Conservation (phyloP, 495 filamentous ascomycete species). For the Wilcoxina mikolae region DNA sequence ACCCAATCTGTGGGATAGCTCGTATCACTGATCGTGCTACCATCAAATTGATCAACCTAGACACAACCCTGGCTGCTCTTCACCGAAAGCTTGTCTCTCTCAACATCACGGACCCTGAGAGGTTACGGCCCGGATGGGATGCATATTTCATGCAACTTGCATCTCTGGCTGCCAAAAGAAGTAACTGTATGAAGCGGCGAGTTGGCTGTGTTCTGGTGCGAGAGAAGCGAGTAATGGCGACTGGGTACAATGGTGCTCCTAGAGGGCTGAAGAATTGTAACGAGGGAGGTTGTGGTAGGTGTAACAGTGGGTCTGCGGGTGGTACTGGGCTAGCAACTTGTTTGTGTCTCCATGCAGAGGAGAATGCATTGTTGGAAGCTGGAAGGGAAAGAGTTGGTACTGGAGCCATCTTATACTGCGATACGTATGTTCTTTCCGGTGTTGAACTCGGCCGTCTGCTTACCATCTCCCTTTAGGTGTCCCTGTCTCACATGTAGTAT, state of each 20-base stretch:
- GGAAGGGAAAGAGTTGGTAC: conserved; percentile 77
- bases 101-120: conserved; percentile 59
- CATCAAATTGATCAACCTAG: conserved; percentile 71
- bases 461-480: conserved; percentile 37
- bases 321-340: conserved; percentile 70
- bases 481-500: conserved; percentile 97
- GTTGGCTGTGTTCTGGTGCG: conserved; percentile 92
- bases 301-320: conserved; percentile 56
- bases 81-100: conserved; percentile 51
- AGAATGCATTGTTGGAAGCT: conserved; percentile 89
- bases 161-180: conserved; percentile 74
- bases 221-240: conserved; percentile 75
- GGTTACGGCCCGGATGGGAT: conserved; percentile 88
- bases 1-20: conserved; percentile 47
- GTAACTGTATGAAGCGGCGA: conserved; percentile 95
- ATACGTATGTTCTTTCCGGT: conserved; percentile 42
- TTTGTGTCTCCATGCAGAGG: conserved; percentile 89
- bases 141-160: conserved; percentile 95
- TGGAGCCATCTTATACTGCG: conserved; percentile 71
- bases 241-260: conserved; percentile 96
- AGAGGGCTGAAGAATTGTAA: conserved; percentile 75
- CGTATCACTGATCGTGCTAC: conserved; percentile 64
- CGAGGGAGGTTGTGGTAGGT: conserved; percentile 80
- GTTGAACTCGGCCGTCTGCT: background rate
- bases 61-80: conserved; percentile 52